Conservation (phyloP, 805 yeast species). For the Kodamaea kakaduensis region DNA sequence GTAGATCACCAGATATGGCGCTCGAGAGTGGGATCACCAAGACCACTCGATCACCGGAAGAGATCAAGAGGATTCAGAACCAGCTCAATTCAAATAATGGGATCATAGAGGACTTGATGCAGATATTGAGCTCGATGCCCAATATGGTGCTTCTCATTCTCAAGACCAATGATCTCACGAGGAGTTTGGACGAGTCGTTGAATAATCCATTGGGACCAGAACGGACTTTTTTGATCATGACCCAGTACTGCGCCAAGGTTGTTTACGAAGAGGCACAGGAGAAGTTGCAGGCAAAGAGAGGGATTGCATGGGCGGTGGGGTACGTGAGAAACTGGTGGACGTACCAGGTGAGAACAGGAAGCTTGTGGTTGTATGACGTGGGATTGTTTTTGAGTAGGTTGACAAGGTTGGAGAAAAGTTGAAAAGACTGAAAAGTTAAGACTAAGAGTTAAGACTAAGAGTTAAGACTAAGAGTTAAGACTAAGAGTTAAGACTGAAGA, state of each 20-base stretch:
- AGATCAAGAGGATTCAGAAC: constrained; percentile 62
- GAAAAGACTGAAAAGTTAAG: no score
- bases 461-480: no score
- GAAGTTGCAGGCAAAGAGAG: constrained; percentile 16
- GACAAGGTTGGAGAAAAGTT: no score
- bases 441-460: no score
- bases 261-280: constrained; percentile 68
- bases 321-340: constrained; percentile 28
- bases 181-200: constrained; percentile 81
- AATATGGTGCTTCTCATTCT: constrained; percentile 78
- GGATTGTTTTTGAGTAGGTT: constrained; percentile 15
- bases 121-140: constrained; percentile 74
- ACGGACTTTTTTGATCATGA: constrained; percentile 83
- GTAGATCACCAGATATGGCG: constrained; percentile 80
- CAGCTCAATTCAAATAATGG: constrained; percentile 57
- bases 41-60: constrained; percentile 50
- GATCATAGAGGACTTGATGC: constrained; percentile 71
- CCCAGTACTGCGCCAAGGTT: constrained; percentile 79
- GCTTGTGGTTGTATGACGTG: constrained; percentile 33
- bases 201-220: constrained; percentile 83
- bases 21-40: constrained; percentile 55
- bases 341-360: constrained; percentile 29
- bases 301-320: constrained; percentile 15
- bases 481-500: no score
- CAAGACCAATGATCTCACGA: constrained; percentile 90